These are phyloP conservation scores for Nyssa sinensis DNA, from an alignment of 148 eudicot genomes.

Conservation along the genomic window DNA sequence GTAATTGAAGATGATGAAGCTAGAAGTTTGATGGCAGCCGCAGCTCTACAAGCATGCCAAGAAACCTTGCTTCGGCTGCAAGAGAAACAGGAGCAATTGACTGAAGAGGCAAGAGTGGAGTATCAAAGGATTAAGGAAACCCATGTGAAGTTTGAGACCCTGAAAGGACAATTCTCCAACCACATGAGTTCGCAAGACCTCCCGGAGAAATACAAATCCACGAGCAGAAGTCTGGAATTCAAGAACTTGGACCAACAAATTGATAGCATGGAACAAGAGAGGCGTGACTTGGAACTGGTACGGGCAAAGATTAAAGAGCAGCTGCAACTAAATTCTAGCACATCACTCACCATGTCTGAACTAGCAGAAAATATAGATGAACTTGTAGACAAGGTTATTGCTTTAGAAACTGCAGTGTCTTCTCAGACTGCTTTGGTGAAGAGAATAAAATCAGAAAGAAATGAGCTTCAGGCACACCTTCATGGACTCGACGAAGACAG, in stretches of 20 bases:
- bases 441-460: slow-evolving; percentile 49
- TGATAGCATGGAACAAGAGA: slow-evolving; percentile 25
- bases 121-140: slow-evolving; percentile 44
- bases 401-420: slow-evolving; percentile 48
- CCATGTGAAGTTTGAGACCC: slow-evolving; percentile 42
- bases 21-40: slow-evolving; percentile 50
- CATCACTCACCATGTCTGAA: slow-evolving; percentile 51
- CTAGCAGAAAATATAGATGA: slow-evolving; percentile 77
- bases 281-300: slow-evolving; percentile 23
- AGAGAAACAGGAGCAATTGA: slow-evolving; percentile 38
- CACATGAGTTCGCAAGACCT: background rate
- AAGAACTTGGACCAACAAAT: slow-evolving; percentile 27
- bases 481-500: slow-evolving; percentile 49
- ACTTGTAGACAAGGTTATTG: slow-evolving; percentile 59
- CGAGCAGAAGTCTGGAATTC: slow-evolving; percentile 10
- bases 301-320: slow-evolving; percentile 43
- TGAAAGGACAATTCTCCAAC: slow-evolving; percentile 22
- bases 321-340: slow-evolving; percentile 25
- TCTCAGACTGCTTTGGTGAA: slow-evolving; percentile 60
- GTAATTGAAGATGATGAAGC: slow-evolving; percentile 81
- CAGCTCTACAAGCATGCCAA: slow-evolving; percentile 66
- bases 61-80: slow-evolving; percentile 52
- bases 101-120: slow-evolving; percentile 52
- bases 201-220: background rate
- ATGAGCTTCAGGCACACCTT: slow-evolving; percentile 49